A percentile compares a stretch with the other conserved stretches of the same genome.
These are phyloP conservation scores for Jaltomata sinuosa DNA, from an alignment of 257 asterid species.

Conservation along the genomic window DNA sequence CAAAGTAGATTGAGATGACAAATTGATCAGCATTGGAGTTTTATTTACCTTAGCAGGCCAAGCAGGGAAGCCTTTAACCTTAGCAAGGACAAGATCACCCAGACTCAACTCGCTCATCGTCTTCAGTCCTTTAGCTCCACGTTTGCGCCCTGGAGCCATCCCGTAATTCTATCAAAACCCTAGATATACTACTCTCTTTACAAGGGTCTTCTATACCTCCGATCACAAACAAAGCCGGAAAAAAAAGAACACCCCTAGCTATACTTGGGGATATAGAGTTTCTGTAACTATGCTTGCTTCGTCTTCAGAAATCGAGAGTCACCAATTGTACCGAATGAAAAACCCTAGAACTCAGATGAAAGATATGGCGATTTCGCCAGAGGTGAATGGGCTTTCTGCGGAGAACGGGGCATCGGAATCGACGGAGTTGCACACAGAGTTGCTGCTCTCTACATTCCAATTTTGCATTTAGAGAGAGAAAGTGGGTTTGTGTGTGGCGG, in stretches of 20 bases:
- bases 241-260: not conserved
- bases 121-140: constrained; percentile 56
- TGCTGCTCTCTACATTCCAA: constrained; percentile 7
- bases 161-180: constrained; percentile 3
- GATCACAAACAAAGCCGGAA: not conserved
- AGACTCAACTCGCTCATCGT: constrained; percentile 46
- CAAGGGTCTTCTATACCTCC: not conserved
- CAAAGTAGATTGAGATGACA: not conserved
- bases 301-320: no score
- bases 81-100: constrained; percentile 93
- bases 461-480: constrained; percentile 1
- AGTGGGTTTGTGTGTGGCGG: constrained; percentile 9
- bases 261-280: not conserved
- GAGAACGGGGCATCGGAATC: not conserved
- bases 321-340: not conserved
- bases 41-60: constrained; percentile 86
- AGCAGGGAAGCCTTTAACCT: constrained; percentile 86
- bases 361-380: not conserved
- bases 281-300: not conserved
- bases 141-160: constrained; percentile 78
- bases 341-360: constrained; percentile 12
- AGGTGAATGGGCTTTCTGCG: not conserved
- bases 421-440: not conserved
- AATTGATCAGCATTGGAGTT: not conserved
- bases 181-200: not conserved